phyloP scores from a whole-genome alignment of 2,329 filamentous ascomycete genomes.

The Sporothrix schenckii region DNA sequence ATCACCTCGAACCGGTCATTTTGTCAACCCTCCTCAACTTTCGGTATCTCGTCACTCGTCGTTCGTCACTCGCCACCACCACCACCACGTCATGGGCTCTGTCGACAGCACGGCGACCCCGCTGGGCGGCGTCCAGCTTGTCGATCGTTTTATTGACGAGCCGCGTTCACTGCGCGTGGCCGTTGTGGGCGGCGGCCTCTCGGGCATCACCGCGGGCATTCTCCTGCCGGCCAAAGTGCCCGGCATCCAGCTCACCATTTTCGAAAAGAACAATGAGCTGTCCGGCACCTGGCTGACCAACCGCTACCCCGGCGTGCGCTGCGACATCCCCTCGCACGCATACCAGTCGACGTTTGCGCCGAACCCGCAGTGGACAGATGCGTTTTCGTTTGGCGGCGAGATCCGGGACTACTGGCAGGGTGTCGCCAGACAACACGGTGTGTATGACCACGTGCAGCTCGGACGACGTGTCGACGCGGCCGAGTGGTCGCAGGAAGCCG shows the following conservation, averaged over 20 bases:
- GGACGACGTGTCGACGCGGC: constrained; percentile 58
- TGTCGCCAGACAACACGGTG: constrained; percentile 64
- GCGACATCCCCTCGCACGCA: constrained; percentile 70
- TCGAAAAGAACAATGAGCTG: constrained; percentile 69
- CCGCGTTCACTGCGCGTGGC: constrained; percentile 56
- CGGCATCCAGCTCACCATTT: constrained; percentile 64
- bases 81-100: constrained; percentile 23
- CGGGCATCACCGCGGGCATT: constrained; percentile 66
- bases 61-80: neutral
- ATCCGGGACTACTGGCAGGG: constrained; percentile 69
- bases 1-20: no score
- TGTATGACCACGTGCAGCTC: constrained; percentile 62
- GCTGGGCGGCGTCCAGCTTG: constrained; percentile 35
- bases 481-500: constrained; percentile 56
- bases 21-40: no score
- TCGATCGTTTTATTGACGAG: constrained; percentile 51
- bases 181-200: constrained; percentile 66
- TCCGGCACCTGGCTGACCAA: constrained; percentile 45
- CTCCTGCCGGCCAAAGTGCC: constrained; percentile 71
- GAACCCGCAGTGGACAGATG: constrained; percentile 69
- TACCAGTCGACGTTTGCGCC: constrained; percentile 71
- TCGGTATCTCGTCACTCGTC: no score
- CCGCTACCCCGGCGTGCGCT: constrained; percentile 46
- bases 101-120: constrained; percentile 7
- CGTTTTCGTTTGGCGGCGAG: constrained; percentile 68